These are phyloP conservation scores for Lactarius tabidus DNA, from an alignment of 768 basidiomycete genomes.

Conservation along the genomic window DNA sequence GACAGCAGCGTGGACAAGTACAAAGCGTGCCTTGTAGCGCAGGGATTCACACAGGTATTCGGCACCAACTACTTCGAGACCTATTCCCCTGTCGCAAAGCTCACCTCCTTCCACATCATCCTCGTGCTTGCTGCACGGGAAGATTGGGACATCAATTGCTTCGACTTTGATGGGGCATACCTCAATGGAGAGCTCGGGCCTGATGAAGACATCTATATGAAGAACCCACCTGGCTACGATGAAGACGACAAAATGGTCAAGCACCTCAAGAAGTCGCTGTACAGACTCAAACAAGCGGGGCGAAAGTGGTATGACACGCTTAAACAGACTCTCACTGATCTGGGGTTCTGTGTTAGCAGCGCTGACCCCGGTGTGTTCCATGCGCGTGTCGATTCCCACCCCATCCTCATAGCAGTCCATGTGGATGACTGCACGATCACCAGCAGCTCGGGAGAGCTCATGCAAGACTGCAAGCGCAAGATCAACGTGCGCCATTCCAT, in stretches of 20 bases:
- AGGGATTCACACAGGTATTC: conserved; percentile 23
- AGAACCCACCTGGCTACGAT: conserved; percentile 20
- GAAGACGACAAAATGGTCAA: conserved; percentile 9
- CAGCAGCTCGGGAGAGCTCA: neutral
- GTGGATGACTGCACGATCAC: conserved; percentile 28
- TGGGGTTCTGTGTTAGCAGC: conserved; percentile 20
- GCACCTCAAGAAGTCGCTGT: conserved; percentile 20
- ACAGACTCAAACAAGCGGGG: conserved; percentile 27
- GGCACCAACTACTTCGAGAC: conserved; percentile 28
- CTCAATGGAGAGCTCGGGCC: conserved; percentile 13
- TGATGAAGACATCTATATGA: neutral
- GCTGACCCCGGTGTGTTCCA: conserved; percentile 25
- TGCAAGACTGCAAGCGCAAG: neutral
- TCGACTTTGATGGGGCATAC: conserved; percentile 36
- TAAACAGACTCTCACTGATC: neutral
- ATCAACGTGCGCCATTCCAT: conserved; percentile 2
- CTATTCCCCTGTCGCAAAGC: conserved; percentile 35
- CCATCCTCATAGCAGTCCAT: conserved; percentile 24
- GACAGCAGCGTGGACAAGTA: no score
- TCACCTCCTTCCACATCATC: conserved; percentile 28
- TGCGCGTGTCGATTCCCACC: neutral
- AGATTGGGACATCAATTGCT: conserved; percentile 32
- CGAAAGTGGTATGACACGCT: conserved; percentile 25
- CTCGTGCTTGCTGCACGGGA: conserved; percentile 26
- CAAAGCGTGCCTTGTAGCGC: no score